Evolutionary conservation across 495 filamentous ascomycete species (phyloP).

Genomic region (Tuber indicum): DNA sequence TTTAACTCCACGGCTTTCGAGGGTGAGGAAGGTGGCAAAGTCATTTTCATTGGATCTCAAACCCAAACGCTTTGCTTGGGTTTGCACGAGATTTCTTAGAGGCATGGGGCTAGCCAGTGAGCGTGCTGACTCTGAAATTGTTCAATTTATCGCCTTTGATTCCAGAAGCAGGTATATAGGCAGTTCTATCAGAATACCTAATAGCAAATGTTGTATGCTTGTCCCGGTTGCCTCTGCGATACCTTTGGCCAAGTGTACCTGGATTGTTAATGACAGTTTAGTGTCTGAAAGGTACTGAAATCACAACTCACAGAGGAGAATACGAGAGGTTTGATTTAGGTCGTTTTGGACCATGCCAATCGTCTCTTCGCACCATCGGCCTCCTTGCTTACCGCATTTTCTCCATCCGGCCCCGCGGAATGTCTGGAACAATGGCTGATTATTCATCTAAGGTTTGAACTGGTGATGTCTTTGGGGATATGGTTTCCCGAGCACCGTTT

Average conservation of each 20-base stretch:
- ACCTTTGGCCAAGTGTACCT: slow-evolving; percentile 54
- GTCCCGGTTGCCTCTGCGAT: slow-evolving; percentile 88
- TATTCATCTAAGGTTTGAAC: slow-evolving; percentile 57
- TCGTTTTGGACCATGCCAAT: slow-evolving; percentile 60
- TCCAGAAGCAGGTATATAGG: slow-evolving; percentile 87
- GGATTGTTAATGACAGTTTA: slow-evolving; percentile 53
- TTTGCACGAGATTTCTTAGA: slow-evolving; percentile 57
- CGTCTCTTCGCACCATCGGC: slow-evolving; percentile 70
- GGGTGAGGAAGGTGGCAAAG: slow-evolving; percentile 56
- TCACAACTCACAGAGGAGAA: slow-evolving; percentile 48
- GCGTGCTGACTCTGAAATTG: slow-evolving; percentile 54
- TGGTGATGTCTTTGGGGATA: slow-evolving; percentile 60
- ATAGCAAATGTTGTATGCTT: slow-evolving; percentile 65
- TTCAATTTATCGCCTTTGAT: slow-evolving; percentile 79
- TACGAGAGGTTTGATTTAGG: slow-evolving; percentile 48
- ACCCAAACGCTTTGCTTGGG: slow-evolving; percentile 67
- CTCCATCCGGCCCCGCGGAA: slow-evolving; percentile 63
- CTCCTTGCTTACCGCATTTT: slow-evolving; percentile 65
- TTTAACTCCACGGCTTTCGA: slow-evolving; percentile 69
- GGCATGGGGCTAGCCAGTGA: slow-evolving; percentile 55
- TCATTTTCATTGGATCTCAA: slow-evolving; percentile 64
- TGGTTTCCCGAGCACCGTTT: slow-evolving; percentile 63
- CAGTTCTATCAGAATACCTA: slow-evolving; percentile 58
- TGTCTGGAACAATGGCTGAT: slow-evolving; percentile 51
- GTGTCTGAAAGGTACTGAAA: slow-evolving; percentile 45